A percentile compares a stretch with the other conserved stretches of the same genome.
Conservation (phyloP, 306 rosid genomes). For the Arachis hypogaea region DNA sequence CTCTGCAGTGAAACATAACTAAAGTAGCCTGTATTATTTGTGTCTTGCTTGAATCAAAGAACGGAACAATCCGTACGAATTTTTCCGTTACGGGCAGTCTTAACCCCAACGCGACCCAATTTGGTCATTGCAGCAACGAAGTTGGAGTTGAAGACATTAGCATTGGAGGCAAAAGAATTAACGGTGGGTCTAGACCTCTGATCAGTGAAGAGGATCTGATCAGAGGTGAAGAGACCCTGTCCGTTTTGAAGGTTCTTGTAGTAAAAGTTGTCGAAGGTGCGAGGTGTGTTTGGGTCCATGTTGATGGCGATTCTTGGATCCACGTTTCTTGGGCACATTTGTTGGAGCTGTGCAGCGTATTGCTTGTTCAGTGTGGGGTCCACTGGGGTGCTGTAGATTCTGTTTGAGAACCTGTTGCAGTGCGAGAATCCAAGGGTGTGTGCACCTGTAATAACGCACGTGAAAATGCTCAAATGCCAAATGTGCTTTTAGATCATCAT, state of each 20-base stretch:
- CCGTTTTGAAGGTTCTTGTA: constrained; percentile 68
- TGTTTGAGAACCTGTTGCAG: constrained; percentile 54
- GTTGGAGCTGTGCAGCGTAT: constrained; percentile 49
- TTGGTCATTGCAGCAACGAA: constrained; percentile 63
- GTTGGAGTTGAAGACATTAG: constrained; percentile 45
- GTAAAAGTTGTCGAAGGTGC: constrained; percentile 58
- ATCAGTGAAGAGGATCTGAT: constrained; percentile 63
- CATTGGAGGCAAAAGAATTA: constrained; percentile 47
- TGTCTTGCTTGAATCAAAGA: constrained; percentile 32
- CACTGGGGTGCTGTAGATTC: constrained; percentile 51
- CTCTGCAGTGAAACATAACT: too few species aligned
- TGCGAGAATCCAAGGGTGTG: constrained; percentile 87
- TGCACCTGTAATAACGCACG: constrained; percentile 54
- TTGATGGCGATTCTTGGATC: constrained; percentile 68
- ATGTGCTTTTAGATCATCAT: background rate
- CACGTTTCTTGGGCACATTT: constrained; percentile 66
- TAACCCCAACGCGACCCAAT: constrained; percentile 75
- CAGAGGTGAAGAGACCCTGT: constrained; percentile 69
- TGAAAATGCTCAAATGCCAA: background rate
- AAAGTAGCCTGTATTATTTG: too few species aligned
- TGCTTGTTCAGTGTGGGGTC: constrained; percentile 55
- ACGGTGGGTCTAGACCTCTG: constrained; percentile 55
- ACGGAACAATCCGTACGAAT: constrained; percentile 63
- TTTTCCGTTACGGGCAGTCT: constrained; percentile 61
- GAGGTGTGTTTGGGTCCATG: constrained; percentile 83